Evolutionary conservation across 805 yeast genomes (phyloP), one percentile per base, ranked within the genome.

Genomic region (Lipomyces kockii): DNA sequence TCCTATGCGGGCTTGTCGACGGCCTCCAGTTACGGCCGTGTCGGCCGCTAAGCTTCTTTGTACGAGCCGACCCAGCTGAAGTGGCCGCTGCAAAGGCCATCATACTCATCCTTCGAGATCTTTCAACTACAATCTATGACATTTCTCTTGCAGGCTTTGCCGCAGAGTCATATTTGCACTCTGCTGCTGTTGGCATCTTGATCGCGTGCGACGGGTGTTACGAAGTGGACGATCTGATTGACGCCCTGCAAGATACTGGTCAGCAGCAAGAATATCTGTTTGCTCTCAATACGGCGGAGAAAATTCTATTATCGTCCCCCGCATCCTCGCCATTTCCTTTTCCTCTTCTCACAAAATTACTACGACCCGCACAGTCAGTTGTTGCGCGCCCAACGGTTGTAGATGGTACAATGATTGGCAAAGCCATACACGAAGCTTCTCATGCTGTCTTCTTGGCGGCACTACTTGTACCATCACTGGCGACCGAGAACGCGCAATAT

Each of bases 371-470:
- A 25, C 49, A 46, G 37, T 34, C 46, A 29, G 46, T 59, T 6
- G 52, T 66, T 12, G 61, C 65, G 1, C 49, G 46, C 9, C 17
- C 60, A 8, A 14, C 39, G n/a, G 39, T 61, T 14, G 14, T 20
- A 7, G 12, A 25, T 17, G 39, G 27, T 39, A 29, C 62, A 9
- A 11, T 51, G 43, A 17, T 43, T 14, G 51, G 52, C 17, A 57
- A 58, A 25, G 65, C 62, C 14, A 37, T 67, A 27, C 58, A 60
- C 34, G 74, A 71, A 39, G 71, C 72, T 7, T 68, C 74, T 8
- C 74, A 71, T 35, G 70, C 74, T 2, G 72, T 71, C 2, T 59
- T 71, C 34, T 39, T 71, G 55, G 73, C 74, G 9, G 53, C 71
- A 35, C 58, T 71, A 29, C 43, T 51, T 12, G 56, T 65, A 3